Evolutionary conservation across 2,329 filamentous ascomycete species (phyloP).

Genomic region (Tolypocladium cylindrosporum): DNA sequence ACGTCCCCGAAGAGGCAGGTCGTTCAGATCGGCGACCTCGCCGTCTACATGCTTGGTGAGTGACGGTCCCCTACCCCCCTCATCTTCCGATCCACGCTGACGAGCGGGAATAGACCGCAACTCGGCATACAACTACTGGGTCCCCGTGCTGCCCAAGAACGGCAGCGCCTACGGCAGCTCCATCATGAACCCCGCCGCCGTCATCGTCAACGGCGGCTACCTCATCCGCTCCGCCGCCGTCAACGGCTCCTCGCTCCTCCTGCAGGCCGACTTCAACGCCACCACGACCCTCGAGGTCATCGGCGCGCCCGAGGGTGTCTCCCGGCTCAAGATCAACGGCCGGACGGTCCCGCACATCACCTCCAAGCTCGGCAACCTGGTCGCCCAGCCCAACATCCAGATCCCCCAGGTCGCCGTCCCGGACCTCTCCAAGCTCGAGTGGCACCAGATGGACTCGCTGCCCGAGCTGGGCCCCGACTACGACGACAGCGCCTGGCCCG

Average conservation of each 20-base stretch:
- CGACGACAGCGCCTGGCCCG: constrained; percentile 58
- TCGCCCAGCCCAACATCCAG: constrained; percentile 34
- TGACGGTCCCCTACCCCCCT: not conserved
- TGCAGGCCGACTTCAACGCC: constrained; percentile 63
- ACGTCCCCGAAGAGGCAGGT: constrained; percentile 17
- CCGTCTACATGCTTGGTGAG: constrained; percentile 29
- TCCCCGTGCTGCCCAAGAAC: constrained; percentile 38
- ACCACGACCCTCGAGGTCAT: constrained; percentile 61
- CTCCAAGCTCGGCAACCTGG: constrained; percentile 35
- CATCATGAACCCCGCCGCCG: constrained; percentile 25
- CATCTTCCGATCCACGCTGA: constrained; percentile 1
- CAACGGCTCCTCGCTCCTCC: constrained; percentile 42
- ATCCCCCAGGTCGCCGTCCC: constrained; percentile 33
- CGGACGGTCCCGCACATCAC: constrained; percentile 23
- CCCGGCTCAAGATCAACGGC: constrained; percentile 33
- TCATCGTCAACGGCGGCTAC: constrained; percentile 56
- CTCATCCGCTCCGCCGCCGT: constrained; percentile 51
- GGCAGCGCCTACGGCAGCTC: constrained; percentile 22
- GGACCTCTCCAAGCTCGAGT: constrained; percentile 45
- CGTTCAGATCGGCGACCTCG: constrained; percentile 25
- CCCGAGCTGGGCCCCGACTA: constrained; percentile 57
- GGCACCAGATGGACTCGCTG: constrained; percentile 62
- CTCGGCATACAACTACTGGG: constrained; percentile 61
- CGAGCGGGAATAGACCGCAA: constrained; percentile 40
- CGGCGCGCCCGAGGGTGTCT: constrained; percentile 42